Percentiles rank a stretch among this genome's conserved stretches.
Evolutionary conservation across 148 eudicot genomes (phyloP).

Genomic region (Fagopyrum tataricum): DNA sequence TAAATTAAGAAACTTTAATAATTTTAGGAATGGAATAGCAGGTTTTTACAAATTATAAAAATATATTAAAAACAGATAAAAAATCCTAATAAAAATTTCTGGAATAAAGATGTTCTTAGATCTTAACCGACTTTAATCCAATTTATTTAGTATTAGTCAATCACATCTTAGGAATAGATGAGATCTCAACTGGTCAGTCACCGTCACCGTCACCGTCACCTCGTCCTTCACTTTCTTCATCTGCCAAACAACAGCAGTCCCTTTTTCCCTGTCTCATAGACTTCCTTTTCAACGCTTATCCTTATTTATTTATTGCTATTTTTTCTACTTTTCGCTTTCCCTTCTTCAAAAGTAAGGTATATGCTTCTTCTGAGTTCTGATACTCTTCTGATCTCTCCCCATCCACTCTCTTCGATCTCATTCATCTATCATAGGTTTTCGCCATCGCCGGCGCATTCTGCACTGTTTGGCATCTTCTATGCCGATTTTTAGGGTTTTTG

Average conservation of each 20-base stretch:
- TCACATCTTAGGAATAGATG: too few relatives aligned
- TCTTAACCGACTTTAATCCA: too few relatives aligned
- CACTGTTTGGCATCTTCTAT: background rate
- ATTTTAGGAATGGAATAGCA: too few relatives aligned
- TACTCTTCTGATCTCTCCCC: background rate
- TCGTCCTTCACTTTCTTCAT: background rate
- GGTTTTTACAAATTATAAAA: too few relatives aligned
- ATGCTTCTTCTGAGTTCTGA: background rate
- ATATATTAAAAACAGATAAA: too few relatives aligned
- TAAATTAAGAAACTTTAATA: too few relatives aligned
- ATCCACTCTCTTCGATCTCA: background rate
- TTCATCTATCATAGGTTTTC: background rate
- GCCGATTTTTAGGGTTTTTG: conserved; percentile 8
- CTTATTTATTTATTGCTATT: background rate
- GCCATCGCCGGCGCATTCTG: background rate
- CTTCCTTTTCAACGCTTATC: conserved; percentile 10
- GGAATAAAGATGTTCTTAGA: too few relatives aligned
- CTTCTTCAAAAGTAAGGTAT: background rate
- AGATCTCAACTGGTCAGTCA: too few relatives aligned
- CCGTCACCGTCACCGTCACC: conserved; percentile 4
- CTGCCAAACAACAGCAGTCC: conserved; percentile 6
- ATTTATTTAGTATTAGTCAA: too few relatives aligned
- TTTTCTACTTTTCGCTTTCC: background rate
- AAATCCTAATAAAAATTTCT: too few relatives aligned
- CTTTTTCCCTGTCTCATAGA: background rate